Conservation (phyloP, 352 stramenopile species). For the Globisporangium spinosum region DNA sequence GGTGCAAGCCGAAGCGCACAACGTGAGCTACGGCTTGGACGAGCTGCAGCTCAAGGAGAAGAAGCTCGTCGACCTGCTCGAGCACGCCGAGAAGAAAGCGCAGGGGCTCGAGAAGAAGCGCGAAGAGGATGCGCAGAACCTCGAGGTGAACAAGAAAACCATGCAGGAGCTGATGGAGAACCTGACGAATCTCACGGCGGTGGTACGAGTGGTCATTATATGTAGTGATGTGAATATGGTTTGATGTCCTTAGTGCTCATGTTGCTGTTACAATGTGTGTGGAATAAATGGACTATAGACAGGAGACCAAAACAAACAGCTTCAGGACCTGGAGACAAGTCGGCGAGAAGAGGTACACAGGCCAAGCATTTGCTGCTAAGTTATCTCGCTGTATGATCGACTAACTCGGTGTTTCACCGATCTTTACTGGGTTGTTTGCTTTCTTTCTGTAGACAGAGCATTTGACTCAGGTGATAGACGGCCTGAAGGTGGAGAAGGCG, state of each 20-base stretch:
- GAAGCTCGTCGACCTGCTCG: conserved; percentile 26
- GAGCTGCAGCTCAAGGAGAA: conserved; percentile 30
- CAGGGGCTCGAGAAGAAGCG: conserved; percentile 30
- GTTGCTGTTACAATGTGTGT: background rate
- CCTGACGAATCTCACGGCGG: conserved; percentile 52
- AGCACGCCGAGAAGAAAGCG: conserved; percentile 18
- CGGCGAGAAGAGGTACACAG: conserved; percentile 38
- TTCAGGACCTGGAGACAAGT: conserved; percentile 51
- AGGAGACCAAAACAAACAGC: conserved; percentile 57
- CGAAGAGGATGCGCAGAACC: conserved; percentile 21
- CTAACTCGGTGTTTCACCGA: background rate
- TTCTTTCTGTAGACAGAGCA: conserved; percentile 25
- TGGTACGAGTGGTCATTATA: conserved; percentile 24
- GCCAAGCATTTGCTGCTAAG: background rate
- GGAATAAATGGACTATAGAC: conserved; percentile 26
- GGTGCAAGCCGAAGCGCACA: conserved; percentile 26
- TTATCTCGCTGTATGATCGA: background rate
- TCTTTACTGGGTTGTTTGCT: background rate
- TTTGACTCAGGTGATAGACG: conserved; percentile 27
- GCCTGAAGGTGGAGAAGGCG: conserved; percentile 35
- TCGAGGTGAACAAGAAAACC: conserved; percentile 53
- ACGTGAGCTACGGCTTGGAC: conserved; percentile 4
- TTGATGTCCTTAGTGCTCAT: background rate
- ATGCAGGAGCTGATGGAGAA: conserved; percentile 67
- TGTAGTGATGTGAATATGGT: background rate